phyloP scores from a whole-genome alignment of 257 asterid species.

The Hygrophila difformis region DNA sequence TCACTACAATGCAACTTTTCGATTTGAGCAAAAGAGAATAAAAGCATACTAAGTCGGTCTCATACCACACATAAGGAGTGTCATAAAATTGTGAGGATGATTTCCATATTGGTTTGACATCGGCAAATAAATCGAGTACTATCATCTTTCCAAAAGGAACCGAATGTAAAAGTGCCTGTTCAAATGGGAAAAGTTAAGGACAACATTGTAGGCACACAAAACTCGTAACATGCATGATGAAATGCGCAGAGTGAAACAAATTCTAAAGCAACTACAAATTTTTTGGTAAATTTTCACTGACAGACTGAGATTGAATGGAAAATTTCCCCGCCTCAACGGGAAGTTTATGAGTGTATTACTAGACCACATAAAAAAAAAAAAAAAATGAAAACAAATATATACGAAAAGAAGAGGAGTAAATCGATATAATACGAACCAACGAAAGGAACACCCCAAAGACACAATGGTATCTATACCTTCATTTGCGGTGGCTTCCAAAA shows the following conservation, averaged over 20 bases:
- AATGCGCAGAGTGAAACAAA: no score
- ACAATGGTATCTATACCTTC: conserved; percentile 45
- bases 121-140: conserved; percentile 97
- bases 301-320: no score
- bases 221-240: no score
- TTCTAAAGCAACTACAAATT: no score
- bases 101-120: conserved; percentile 91
- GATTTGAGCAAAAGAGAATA: conserved; percentile 8
- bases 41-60: conserved; percentile 12
- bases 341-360: no score
- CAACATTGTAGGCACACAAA: not conserved
- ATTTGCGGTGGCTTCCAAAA: conserved; percentile 98
- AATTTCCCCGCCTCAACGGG: no score
- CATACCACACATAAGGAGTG: conserved; percentile 91
- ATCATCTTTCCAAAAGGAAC: conserved; percentile 98
- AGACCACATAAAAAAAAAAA: no score
- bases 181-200: conserved; percentile 16
- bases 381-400: no score
- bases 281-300: no score
- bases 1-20: conserved; percentile 6
- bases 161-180: conserved; percentile 95
- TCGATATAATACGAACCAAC: no score
- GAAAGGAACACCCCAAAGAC: no score
- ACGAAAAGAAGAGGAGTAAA: no score
- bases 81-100: conserved; percentile 81